Base-by-base conservation (phyloP, 148 eudicot genomes). In the Silene conica region DNA sequence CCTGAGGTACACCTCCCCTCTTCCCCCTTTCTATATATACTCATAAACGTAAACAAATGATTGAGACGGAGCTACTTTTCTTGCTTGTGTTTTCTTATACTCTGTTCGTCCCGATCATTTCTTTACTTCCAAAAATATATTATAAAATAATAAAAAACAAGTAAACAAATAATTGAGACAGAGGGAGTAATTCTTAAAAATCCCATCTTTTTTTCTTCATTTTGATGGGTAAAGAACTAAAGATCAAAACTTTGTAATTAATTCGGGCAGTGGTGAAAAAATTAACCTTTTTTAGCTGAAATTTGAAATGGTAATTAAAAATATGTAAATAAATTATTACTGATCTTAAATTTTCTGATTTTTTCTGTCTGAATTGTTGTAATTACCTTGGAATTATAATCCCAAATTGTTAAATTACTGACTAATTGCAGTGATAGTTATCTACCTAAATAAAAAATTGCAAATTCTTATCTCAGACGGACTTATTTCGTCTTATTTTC, bases 1-100 rank as follows among this genome's bases (percentile, higher is more conserved):
- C 76, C 86, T 69, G 81, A 83, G 86, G 86, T 83, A 80, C 21
- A 16, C 10, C 1, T 58, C 9, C 34, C 8, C 55, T 18, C 18
- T 18, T 50, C 4, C 55, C 16, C 55, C 55, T 2, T 18, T 0
- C 15, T 50, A 50, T 50, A 50, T 50, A 50, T 50, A 50, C 55
- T 14, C 55, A 18, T 50, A 50, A 11, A 50, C 16, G 5, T 12
- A 50, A 50, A 50, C 15, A 50, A 50, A 50, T 50, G 55, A 50
- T 50, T 50, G 55, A 50, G 55, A 50, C 55, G 55, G 55, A 48
- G 52, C 21, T 26, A 15, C 48, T 23, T 34, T 31, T 31, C 34
- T 22, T 13, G 20, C 21, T 3, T 9, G 48, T 41, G n/a, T 15
- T n/a, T 26, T 12, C 3, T 9, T 5, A 5, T 34, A 15, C 5